Base-by-base conservation (phyloP, 768 basidiomycete species). In the Chalciporus chontae region DNA sequence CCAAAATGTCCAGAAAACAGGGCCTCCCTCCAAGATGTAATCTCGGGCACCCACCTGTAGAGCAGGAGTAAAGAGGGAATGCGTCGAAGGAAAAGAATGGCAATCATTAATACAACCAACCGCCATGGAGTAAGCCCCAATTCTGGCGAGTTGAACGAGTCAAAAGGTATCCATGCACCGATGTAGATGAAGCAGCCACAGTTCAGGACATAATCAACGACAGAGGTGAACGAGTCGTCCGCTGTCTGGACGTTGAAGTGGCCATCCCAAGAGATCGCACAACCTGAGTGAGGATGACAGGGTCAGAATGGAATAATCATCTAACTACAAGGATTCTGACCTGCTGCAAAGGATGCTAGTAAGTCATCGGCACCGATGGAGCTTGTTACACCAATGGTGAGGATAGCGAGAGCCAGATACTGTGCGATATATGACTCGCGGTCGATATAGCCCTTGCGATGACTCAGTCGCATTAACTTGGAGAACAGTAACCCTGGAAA, bases 1-100 rank as follows among this genome's bases (percentile, higher is more conserved):
- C 86, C 94, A 64, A 95, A 97, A 73, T 96, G 94, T 3, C 95
- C 95, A 5, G 79, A 82, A 64, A 98, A 96, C 4, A 93, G 55
- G 0, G 95, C 94, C 69, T 97, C 92, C 40, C 79, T 76, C 84
- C 92, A 89, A 18, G 79, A 83, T 34, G 69, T 66, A 56, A 97
- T 89, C 66, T 97, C 94, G 0, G 94, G 95, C 13, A 96, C 80
- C 77, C 83, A 90, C 52, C 71, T 79, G 60, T 94, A 94, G 3
- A 96, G 72, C 3, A 82, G 58, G 46, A 96, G 68, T 40, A 97
- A 74, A 13, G 81, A 70, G 0, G 94, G 94, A 23, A 97, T 83
- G 11, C 95, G 79, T 21, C 96, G 81, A 29, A 97, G 65, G 8
- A 81, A 55, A 40, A 96, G 70, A 42, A 96, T 83, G 2, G 71